These are phyloP conservation scores for Podospora anserina DNA, from an alignment of 495 filamentous ascomycete genomes.

Conservation along the genomic window DNA sequence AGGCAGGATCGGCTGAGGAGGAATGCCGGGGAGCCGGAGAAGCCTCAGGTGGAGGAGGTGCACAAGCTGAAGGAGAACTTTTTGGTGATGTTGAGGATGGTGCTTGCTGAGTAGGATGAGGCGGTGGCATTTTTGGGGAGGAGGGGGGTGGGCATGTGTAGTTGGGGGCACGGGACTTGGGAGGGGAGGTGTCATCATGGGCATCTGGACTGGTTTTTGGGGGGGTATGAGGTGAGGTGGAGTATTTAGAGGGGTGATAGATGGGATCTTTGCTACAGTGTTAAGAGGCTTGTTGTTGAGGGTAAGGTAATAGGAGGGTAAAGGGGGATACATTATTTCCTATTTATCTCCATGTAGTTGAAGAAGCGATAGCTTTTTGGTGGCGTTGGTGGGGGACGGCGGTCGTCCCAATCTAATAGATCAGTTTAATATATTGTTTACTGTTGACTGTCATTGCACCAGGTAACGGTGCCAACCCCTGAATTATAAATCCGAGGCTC, in stretches of 20 bases:
- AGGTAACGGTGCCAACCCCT: neutral
- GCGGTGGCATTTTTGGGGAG: neutral
- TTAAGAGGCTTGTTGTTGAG: neutral
- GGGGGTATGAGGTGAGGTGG: neutral
- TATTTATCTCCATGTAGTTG: neutral
- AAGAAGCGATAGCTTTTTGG: neutral
- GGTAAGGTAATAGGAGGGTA: neutral
- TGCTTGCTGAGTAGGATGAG: slow-evolving; percentile 60
- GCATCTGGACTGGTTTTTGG: neutral
- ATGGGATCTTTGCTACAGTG: neutral
- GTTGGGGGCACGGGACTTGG: too few relatives aligned
- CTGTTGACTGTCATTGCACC: neutral
- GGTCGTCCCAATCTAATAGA: neutral
- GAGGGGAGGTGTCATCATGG: neutral
- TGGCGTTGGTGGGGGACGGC: neutral
- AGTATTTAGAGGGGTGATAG: neutral
- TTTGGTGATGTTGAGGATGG: slow-evolving; percentile 76
- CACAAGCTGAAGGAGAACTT: slow-evolving; percentile 75
- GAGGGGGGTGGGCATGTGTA: too few relatives aligned
- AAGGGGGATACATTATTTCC: neutral
- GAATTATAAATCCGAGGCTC: slow-evolving; percentile 2
- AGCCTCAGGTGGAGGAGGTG: slow-evolving; percentile 77
- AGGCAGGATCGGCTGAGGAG: slow-evolving; percentile 75
- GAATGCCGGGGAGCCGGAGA: slow-evolving; percentile 83
- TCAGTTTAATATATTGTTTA: neutral